phyloP scores from a whole-genome alignment of 345 rosid species.

The Syzygium aromaticum region DNA sequence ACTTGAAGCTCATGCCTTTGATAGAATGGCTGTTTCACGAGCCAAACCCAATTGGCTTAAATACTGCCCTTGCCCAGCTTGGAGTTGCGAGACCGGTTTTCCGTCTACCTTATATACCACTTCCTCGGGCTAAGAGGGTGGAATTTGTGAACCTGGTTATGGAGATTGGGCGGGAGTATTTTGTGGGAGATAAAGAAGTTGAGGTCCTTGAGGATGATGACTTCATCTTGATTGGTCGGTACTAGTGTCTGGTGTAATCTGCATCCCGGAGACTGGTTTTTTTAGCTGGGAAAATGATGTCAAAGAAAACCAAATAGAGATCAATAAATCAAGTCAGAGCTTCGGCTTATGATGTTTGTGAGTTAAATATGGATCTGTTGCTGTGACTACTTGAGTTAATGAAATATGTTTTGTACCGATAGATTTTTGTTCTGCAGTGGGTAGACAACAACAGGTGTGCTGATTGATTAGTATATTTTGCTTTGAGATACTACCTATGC shows the following conservation, averaged over 20 bases:
- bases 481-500: background rate
- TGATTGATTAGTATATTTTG: background rate
- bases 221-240: constrained; percentile 56
- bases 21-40: constrained; percentile 73
- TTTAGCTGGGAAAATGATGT: background rate
- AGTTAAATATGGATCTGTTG: background rate
- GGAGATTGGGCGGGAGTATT: constrained; percentile 60
- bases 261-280: background rate
- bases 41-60: constrained; percentile 78
- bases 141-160: constrained; percentile 67
- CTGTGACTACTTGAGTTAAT: background rate
- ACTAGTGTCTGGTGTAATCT: constrained; percentile 17
- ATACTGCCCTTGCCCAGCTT: constrained; percentile 82
- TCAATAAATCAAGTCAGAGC: background rate
- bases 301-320: background rate
- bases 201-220: constrained; percentile 68
- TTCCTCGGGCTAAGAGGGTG: constrained; percentile 49
- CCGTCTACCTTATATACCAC: constrained; percentile 75
- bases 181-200: constrained; percentile 70
- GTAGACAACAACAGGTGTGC: background rate
- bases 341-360: background rate
- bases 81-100: constrained; percentile 82
- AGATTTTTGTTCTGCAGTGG: background rate
- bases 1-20: constrained; percentile 59
- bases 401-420: background rate